Conservation (phyloP, 495 filamentous ascomycete genomes). For the Trichoderma asperelloides region DNA sequence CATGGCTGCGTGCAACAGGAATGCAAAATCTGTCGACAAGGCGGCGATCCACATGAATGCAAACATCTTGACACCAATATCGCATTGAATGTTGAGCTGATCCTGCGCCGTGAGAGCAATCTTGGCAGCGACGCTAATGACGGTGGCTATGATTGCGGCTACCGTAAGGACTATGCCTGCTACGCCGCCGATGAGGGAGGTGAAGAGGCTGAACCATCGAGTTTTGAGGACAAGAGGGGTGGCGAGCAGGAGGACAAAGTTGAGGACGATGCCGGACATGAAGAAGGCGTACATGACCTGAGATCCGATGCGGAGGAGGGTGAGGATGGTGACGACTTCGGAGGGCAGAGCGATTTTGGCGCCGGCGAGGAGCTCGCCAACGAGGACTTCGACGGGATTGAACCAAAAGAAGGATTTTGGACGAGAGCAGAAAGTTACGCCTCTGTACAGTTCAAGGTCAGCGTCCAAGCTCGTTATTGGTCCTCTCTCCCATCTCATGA, state of each 20-base stretch:
- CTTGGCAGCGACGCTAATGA: conserved; percentile 65
- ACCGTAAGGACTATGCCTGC: conserved; percentile 55
- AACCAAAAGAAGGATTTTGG: conserved; percentile 74
- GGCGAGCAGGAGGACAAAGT: conserved; percentile 46
- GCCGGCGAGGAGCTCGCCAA: conserved; percentile 67
- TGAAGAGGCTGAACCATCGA: conserved; percentile 37
- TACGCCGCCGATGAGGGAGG: conserved; percentile 54
- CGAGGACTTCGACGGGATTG: conserved; percentile 73
- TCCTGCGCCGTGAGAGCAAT: conserved; percentile 51
- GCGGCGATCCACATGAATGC: conserved; percentile 83
- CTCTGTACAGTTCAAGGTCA: conserved; percentile 25
- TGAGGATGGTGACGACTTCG: conserved; percentile 59
- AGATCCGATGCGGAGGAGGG: conserved; percentile 66
- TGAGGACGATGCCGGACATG: conserved; percentile 56
- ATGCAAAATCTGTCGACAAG: conserved; percentile 56
- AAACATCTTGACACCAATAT: conserved; percentile 67
- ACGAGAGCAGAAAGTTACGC: conserved; percentile 65
- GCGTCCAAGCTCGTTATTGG: not conserved
- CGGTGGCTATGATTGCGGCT: conserved; percentile 63
- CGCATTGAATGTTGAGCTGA: conserved; percentile 65
- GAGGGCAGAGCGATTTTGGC: conserved; percentile 75
- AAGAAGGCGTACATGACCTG: conserved; percentile 91
- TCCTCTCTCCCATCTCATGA: not conserved
- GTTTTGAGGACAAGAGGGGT: conserved; percentile 34
- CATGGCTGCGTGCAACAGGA: conserved; percentile 60